These are phyloP conservation scores for Pelargonium fulgidum DNA, from an alignment of 441 rosid species.

Conservation along the genomic window DNA sequence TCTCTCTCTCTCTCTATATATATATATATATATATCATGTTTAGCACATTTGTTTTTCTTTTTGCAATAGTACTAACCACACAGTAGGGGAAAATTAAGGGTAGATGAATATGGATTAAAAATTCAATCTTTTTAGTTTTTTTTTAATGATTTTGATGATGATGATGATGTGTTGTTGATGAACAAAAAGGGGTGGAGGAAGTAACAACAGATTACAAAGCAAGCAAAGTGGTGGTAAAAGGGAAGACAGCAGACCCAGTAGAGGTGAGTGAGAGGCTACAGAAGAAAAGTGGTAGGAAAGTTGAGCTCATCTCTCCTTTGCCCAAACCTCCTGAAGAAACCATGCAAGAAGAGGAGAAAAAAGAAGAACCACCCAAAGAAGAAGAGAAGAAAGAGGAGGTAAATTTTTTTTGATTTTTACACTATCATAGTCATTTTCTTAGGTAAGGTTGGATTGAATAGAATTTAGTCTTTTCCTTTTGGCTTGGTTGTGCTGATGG, in stretches of 20 bases:
- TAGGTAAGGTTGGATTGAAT: neutral
- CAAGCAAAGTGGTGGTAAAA: constrained; percentile 46
- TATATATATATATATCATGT: neutral
- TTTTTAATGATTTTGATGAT: too few relatives aligned
- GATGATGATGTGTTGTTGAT: too few relatives aligned
- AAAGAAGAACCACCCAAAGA: constrained; percentile 20
- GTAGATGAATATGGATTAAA: too few relatives aligned
- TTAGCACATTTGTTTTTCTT: neutral
- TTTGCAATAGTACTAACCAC: too few relatives aligned
- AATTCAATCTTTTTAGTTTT: too few relatives aligned
- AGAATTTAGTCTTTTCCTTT: neutral
- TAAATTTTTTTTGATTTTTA: constrained; percentile 14
- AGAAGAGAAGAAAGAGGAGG: constrained; percentile 51
- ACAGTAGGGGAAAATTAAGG: too few relatives aligned
- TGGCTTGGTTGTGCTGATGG: neutral
- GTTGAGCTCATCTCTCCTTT: constrained; percentile 46
- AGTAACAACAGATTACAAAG: constrained; percentile 33
- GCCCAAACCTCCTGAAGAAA: constrained; percentile 29
- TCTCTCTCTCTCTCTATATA: neutral
- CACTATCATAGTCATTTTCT: neutral
- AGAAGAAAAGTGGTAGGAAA: constrained; percentile 42
- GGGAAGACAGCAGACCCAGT: constrained; percentile 43
- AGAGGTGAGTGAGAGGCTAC: constrained; percentile 38
- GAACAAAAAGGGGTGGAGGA: constrained; percentile 38
- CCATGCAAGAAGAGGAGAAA: constrained; percentile 20